Base-by-base conservation (phyloP, 192 early-diverging fungal genomes). In the Coemansia sp. region DNA sequence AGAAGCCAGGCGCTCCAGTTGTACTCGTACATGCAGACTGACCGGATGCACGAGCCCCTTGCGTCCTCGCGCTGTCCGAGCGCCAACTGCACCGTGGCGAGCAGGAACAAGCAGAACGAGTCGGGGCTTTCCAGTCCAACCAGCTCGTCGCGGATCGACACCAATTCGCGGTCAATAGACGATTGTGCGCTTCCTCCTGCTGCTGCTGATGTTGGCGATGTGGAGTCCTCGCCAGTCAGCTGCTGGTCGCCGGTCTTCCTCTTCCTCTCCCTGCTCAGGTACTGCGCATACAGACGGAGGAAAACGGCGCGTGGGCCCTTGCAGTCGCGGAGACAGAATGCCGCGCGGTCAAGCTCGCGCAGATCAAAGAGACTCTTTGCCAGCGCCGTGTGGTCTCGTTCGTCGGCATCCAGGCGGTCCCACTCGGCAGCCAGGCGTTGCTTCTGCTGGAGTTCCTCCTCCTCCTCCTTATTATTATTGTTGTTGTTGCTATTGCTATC, bases 1-100 rank as follows among this genome's bases (percentile, higher is more conserved):
- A 91, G 93, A 56, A 87, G 69, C 97, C 97, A 99, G 20, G 94
- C 93, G 56, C 89, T 92, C 94, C 94, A 98, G 74, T 95, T 94
- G 79, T 83, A 94, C 37, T 89, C 91, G 70, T 88, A 95, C 69
- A 69, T 69, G 16, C 74, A 66, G 1, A 99, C 75, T 10, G 95
- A 91, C 58, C 85, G 67, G 16, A 94, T 32, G 7, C 95, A 77
- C 16, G 85, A 72, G 14, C 73, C 63, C 44, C 79, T 70, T 2
- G 92, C 90, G 59, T 77, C 72, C 20, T 54, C 49, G 39, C 61
- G 62, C 64, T 78, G 73, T 19, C 76, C 73, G 14, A 74, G 53
- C 25, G 60, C 57, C 22, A 69, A 61, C 25, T 70, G 71, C n/a
- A 71, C 63, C 25, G 75, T 61, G 0, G 66, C 79, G 37, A 79